phyloP scores from a whole-genome alignment of 2,329 filamentous ascomycete genomes.

The Aspergillus tanneri region DNA sequence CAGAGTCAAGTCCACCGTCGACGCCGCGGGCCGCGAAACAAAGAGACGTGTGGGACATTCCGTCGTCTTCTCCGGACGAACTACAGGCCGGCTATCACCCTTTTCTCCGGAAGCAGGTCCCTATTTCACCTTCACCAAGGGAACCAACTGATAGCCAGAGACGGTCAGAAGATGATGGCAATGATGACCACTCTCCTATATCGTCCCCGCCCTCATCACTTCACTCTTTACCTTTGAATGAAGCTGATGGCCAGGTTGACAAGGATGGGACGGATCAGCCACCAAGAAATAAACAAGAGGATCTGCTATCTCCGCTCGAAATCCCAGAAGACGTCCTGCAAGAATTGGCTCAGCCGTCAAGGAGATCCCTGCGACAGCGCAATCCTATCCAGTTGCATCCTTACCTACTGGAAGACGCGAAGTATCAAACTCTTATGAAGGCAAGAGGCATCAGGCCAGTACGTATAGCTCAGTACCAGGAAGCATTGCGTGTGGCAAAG shows the following conservation, averaged over 20 bases:
- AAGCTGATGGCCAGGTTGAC: neutral
- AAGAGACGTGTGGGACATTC: constrained; percentile 28
- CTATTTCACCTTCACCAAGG: constrained; percentile 19
- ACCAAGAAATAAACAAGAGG: constrained; percentile 12
- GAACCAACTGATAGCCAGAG: constrained; percentile 7
- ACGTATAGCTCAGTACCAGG: constrained; percentile 28
- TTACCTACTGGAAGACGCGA: constrained; percentile 47
- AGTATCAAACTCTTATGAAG: constrained; percentile 43
- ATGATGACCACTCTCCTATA: constrained; percentile 32
- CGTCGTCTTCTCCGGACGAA: constrained; percentile 40
- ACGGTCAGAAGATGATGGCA: constrained; percentile 1
- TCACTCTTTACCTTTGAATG: constrained; percentile 19
- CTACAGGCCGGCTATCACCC: constrained; percentile 28
- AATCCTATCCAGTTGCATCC: constrained; percentile 52
- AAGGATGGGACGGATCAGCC: neutral
- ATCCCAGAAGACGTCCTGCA: constrained; percentile 29
- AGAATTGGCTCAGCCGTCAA: constrained; percentile 26
- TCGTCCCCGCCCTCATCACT: constrained; percentile 38
- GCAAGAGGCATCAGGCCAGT: constrained; percentile 46
- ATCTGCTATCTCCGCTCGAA: constrained; percentile 23
- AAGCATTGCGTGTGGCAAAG: constrained; percentile 20
- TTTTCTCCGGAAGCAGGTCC: constrained; percentile 5
- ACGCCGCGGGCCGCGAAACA: constrained; percentile 17
- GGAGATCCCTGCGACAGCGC: constrained; percentile 43
- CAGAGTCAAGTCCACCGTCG: constrained; percentile 8